Evolutionary conservation across 2,329 filamentous ascomycete species (phyloP).

Genomic region (Colletotrichum lini): DNA sequence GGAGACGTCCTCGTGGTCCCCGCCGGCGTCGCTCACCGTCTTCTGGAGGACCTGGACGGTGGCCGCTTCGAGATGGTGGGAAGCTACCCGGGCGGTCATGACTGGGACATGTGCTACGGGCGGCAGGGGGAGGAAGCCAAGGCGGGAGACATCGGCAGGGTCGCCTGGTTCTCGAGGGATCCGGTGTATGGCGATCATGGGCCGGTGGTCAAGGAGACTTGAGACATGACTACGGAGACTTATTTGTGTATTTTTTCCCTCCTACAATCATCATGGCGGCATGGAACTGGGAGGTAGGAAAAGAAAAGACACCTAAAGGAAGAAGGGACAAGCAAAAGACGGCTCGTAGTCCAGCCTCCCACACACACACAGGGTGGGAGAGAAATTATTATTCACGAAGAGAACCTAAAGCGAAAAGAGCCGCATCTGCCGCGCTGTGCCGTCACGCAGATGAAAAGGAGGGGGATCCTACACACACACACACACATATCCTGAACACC

Average conservation of each 20-base stretch:
- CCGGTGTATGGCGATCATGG: constrained; percentile 44
- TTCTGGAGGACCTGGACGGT: constrained; percentile 67
- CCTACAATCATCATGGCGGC: too few relatives aligned
- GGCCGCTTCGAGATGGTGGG: constrained; percentile 77
- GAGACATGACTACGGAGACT: too few relatives aligned
- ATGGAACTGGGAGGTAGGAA: too few relatives aligned
- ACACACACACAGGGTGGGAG: not conserved
- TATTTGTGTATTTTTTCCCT: too few relatives aligned
- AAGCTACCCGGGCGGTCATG: constrained; percentile 70
- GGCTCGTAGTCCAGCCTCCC: constrained; percentile 1
- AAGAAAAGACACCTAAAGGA: too few relatives aligned
- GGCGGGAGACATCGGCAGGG: constrained; percentile 45
- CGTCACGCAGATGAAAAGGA: constrained; percentile 27
- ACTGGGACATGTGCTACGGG: constrained; percentile 83
- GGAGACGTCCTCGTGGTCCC: constrained; percentile 78
- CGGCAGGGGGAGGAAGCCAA: constrained; percentile 68
- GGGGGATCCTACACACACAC: constrained; percentile 40
- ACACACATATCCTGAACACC: constrained; percentile 44
- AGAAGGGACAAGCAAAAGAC: too few relatives aligned
- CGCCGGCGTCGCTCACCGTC: constrained; percentile 75
- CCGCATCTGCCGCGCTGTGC: constrained; percentile 30
- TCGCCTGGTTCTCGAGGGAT: constrained; percentile 43
- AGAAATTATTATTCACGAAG: constrained; percentile 33
- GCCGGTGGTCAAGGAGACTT: constrained; percentile 23
- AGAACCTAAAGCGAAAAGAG: constrained; percentile 16